Evolutionary conservation across 164 flowering plant genomes (phyloP), one percentile per base, ranked within the genome.

Genomic region (Berberis vulgaris): DNA sequence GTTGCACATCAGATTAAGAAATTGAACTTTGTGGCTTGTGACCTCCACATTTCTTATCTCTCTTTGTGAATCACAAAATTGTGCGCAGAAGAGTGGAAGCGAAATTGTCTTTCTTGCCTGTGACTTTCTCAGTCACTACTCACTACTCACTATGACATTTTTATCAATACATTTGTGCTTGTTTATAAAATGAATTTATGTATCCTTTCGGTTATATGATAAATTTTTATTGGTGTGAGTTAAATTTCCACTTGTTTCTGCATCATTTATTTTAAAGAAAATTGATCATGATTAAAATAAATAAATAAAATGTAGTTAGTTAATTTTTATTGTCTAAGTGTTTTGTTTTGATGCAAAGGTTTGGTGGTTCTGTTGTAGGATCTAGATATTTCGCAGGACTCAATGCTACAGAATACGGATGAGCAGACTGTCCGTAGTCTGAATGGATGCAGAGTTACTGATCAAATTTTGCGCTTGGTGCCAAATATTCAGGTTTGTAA

Each of bases 381-480:
- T 68, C 72, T 87, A 71, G 98, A 92, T 80, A 70, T 92, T 63
- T 92, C 95, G 39, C 88, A 89, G 71, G 95, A 86, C 53, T 84
- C 87, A 43, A 84, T 89, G 66, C 73, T 89, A 41, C 91, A 84
- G 60, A 83, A 84, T 76, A 79, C 83, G 5, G 98, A 89, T 78
- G 96, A 89, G 12, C 88, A 83, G 68, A 87, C 96, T 44, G 96
- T 89, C 77, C 88, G 95, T 58, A 92, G 96, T 81, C 95, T 89
- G 53, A 89, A 89, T 82, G 98, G 96, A 45, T 92, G 98, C 68
- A 75, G 95, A 73, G 98, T 92, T 46, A 86, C 96, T 61, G 98
- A 92, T 69, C 89, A 84, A 62, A 86, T 92, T 56, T 66, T 92
- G 77, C 85, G 82, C 12, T 71, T 89, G 74, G 96, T 92, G 60